Evolutionary conservation across 176 grass and related monocot genomes (phyloP), one percentile per base, ranked within the genome.

Genomic region (Melocanna baccifera): DNA sequence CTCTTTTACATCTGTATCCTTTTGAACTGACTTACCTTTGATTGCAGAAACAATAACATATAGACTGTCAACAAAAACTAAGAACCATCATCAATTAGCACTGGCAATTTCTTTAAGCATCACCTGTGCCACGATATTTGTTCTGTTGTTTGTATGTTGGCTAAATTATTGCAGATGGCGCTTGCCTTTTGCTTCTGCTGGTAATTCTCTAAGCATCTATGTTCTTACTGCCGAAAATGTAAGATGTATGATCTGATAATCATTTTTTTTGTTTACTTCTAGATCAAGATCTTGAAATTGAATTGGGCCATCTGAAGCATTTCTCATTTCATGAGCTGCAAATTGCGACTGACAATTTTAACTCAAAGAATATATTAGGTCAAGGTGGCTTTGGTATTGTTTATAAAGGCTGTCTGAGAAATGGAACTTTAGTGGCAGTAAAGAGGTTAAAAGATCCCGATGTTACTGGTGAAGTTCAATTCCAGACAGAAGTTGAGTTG

Each of bases 401-500:
- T 59, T 99, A 99, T 88, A 99, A 91, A 85, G 96, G 96, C 6
- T 87, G 75, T 74, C 81, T 99, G 11, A 96, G 91, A 84, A 96
- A 92, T 87, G 93, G 88, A 77, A 81, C 89, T 85, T 70, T 86
- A 59, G 91, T 91, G 46, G 96, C 96, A 41, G 96, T 98, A 53
- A 98, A 98, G 79, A 89, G 96, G 55, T 79, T 95, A 28, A 98
- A 96, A 88, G 93, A 98, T 85, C 96, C 93, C 45, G 94, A 95
- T 69, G 53, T 84, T 85, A 98, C 96, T 42, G 89, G 96, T 70
- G 93, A 94, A 90, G 93, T 92, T 56, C 96, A 98, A 69, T 98
- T 98, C 76, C 96, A 96, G 80, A 98, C 96, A 77, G 96, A 98
- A 91, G 93, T 98, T 59, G 93, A 95, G 73, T 89, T 98, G 88